Evolutionary conservation across 164 flowering plant genomes (phyloP).

Genomic region (Aristolochia fimbriata): DNA sequence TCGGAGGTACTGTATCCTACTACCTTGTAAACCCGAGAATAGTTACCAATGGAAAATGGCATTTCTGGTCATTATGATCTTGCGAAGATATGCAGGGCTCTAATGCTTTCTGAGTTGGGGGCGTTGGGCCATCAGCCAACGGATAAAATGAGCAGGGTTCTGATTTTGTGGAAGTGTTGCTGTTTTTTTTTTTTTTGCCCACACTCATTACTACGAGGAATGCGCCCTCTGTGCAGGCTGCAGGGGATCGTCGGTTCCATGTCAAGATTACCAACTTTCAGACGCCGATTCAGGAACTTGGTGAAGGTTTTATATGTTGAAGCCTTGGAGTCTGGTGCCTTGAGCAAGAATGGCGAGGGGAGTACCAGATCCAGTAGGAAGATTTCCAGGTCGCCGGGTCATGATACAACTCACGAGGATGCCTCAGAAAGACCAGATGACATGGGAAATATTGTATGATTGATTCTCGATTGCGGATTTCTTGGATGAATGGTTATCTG

Average conservation of each 20-base stretch:
- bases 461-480: neutral
- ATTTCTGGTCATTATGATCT: too few relatives aligned
- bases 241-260: constrained; percentile 79
- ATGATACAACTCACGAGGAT: neutral
- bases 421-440: neutral
- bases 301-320: constrained; percentile 61
- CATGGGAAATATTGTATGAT: neutral
- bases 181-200: neutral
- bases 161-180: too few relatives aligned
- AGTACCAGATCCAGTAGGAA: constrained; percentile 6
- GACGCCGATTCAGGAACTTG: constrained; percentile 59
- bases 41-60: neutral
- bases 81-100: neutral
- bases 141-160: too few relatives aligned
- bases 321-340: constrained; percentile 33
- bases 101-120: neutral
- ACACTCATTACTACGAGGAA: neutral
- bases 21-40: neutral
- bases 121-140: too few relatives aligned
- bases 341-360: constrained; percentile 20
- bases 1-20: constrained; percentile 43
- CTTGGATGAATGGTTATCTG: too few relatives aligned
- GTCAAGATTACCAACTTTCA: constrained; percentile 76
- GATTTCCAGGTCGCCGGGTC: neutral
- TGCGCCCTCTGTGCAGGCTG: constrained; percentile 33